Evolutionary conservation across 176 grass and related monocot genomes (phyloP).

Genomic region (Panicum miliaceum): DNA sequence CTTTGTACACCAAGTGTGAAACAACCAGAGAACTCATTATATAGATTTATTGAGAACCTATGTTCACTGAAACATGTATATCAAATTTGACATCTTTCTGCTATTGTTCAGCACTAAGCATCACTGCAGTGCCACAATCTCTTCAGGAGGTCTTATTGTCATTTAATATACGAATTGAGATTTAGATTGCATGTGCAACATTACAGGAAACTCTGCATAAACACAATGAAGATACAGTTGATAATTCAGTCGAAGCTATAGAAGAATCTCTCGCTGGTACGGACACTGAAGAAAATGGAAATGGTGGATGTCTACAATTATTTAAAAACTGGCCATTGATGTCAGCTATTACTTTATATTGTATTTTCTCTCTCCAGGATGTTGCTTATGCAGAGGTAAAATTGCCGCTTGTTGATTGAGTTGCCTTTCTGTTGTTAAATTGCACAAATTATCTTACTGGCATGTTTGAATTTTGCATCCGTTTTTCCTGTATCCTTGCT

Average conservation of each 20-base stretch:
- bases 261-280: conserved; percentile 51
- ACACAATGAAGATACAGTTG: conserved; percentile 50
- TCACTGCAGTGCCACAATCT: neutral
- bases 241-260: conserved; percentile 49
- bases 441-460: conserved; percentile 20
- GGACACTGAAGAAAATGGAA: conserved; percentile 50
- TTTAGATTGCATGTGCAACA: neutral
- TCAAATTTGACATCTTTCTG: neutral
- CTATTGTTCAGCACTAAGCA: neutral
- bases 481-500: neutral
- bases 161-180: neutral
- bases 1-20: neutral
- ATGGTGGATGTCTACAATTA: conserved; percentile 53
- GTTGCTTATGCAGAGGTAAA: conserved; percentile 90
- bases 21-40: neutral
- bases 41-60: conserved; percentile 1
- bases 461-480: neutral
- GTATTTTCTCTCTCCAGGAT: conserved; percentile 92
- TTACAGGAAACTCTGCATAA: conserved; percentile 90
- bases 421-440: conserved; percentile 23
- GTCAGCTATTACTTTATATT: conserved; percentile 82
- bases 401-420: conserved; percentile 27
- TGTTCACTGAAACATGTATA: neutral
- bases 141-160: neutral
- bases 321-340: conserved; percentile 88